Conservation (phyloP, 2,329 filamentous ascomycete species). For the Neocatenulostroma microsporum region DNA sequence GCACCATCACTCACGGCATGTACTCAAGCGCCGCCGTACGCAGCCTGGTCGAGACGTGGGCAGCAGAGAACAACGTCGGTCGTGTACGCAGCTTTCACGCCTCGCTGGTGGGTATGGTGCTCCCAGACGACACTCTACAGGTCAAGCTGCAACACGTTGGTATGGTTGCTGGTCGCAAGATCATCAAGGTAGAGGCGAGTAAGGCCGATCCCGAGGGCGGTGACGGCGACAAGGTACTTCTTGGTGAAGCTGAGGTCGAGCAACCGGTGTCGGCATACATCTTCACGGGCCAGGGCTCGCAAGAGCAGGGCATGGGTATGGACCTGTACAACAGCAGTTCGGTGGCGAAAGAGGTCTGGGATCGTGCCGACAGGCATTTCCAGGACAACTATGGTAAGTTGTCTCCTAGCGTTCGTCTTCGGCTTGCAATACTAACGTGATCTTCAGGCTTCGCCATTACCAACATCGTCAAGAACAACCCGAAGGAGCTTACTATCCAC, state of each 20-base stretch:
- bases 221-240: constrained; percentile 76
- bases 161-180: constrained; percentile 97
- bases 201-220: constrained; percentile 93
- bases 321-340: constrained; percentile 89
- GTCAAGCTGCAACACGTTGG: constrained; percentile 94
- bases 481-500: constrained; percentile 96
- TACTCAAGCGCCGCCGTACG: constrained; percentile 96
- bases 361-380: constrained; percentile 93
- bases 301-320: constrained; percentile 99
- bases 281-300: constrained; percentile 95
- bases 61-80: constrained; percentile 95
- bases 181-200: constrained; percentile 95
- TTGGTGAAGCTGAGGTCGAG: constrained; percentile 94
- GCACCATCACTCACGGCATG: constrained; percentile 98
- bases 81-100: constrained; percentile 97
- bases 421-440: constrained; percentile 6
- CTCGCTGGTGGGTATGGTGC: constrained; percentile 94
- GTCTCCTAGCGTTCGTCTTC: background rate
- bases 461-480: constrained; percentile 99
- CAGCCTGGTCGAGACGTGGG: constrained; percentile 96
- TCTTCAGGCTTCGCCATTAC: constrained; percentile 82
- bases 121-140: constrained; percentile 90
- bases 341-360: constrained; percentile 96
- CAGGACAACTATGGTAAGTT: constrained; percentile 90
- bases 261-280: constrained; percentile 95